Percentiles rank a stretch among this genome's conserved stretches.
phyloP scores from a whole-genome alignment of 495 filamentous ascomycete genomes.

The Lentithecium fluviatile region DNA sequence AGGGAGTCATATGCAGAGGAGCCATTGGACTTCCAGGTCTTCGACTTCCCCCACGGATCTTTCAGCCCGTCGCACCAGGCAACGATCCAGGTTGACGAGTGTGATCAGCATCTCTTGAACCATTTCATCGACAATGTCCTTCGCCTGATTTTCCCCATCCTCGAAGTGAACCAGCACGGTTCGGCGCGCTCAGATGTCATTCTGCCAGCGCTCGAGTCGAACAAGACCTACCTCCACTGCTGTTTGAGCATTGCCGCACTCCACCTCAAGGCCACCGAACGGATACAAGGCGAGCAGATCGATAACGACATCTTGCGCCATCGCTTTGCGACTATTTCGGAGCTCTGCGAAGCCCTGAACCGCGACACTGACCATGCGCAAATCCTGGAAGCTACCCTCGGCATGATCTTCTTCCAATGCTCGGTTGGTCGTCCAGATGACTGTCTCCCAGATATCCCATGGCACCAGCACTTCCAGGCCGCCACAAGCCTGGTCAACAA shows the following conservation, averaged over 20 bases:
- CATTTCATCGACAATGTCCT: constrained; percentile 90
- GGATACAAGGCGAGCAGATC: constrained; percentile 68
- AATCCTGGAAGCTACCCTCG: constrained; percentile 90
- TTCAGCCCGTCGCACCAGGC: constrained; percentile 57
- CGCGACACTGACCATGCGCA: constrained; percentile 77
- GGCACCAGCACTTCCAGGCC: constrained; percentile 95
- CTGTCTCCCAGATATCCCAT: constrained; percentile 87
- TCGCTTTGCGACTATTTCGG: constrained; percentile 81
- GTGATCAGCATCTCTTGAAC: constrained; percentile 80
- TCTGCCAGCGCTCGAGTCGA: constrained; percentile 78
- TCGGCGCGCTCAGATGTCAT: constrained; percentile 75
- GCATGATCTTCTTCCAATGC: constrained; percentile 97
- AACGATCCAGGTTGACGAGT: constrained; percentile 82
- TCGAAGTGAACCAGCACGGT: constrained; percentile 83
- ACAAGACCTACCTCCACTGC: constrained; percentile 92
- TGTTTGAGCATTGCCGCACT: constrained; percentile 95
- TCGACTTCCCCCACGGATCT: constrained; percentile 67
- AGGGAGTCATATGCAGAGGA: constrained; percentile 64
- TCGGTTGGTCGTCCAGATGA: constrained; percentile 85
- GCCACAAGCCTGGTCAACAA: constrained; percentile 77
- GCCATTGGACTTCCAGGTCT: constrained; percentile 69
- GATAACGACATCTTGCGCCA: constrained; percentile 94
- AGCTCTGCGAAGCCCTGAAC: constrained; percentile 80
- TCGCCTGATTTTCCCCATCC: constrained; percentile 83
- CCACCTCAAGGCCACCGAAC: constrained; percentile 79